Percentiles rank a stretch among this genome's conserved stretches.
Conservation (phyloP, 2,329 filamentous ascomycete genomes). For the Phyllosticta citribraziliensis region DNA sequence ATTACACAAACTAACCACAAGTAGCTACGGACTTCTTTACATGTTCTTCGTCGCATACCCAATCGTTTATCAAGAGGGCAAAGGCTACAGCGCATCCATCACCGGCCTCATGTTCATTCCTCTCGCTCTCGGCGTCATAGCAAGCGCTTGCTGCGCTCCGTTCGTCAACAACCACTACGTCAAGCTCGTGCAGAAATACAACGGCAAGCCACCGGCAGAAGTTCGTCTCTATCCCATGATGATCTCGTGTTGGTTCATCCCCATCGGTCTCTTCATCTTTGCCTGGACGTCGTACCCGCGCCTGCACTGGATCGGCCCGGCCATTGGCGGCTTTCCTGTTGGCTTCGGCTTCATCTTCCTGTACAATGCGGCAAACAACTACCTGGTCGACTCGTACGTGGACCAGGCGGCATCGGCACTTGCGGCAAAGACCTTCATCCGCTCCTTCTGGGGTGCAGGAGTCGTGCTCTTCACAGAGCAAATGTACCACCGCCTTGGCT, state of each 20-base stretch:
- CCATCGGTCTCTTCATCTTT: constrained; percentile 57
- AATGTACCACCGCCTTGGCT: constrained; percentile 56
- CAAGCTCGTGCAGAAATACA: constrained; percentile 49
- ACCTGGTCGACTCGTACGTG: constrained; percentile 54
- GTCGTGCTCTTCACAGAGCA: constrained; percentile 72
- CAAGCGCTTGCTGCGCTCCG: constrained; percentile 57
- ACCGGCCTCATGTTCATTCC: constrained; percentile 86
- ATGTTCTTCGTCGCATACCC: constrained; percentile 64
- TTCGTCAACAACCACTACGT: constrained; percentile 77
- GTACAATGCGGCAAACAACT: constrained; percentile 56
- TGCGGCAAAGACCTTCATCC: constrained; percentile 71
- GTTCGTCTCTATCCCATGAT: constrained; percentile 67
- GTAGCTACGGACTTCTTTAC: constrained; percentile 55
- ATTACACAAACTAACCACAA: neutral
- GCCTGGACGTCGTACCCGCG: constrained; percentile 58
- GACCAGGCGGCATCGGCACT: constrained; percentile 72
- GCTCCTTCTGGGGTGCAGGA: constrained; percentile 69
- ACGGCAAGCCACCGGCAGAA: constrained; percentile 68
- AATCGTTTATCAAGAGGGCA: constrained; percentile 65
- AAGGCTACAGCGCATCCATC: constrained; percentile 63
- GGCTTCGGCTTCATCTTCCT: constrained; percentile 78
- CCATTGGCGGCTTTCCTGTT: constrained; percentile 54
- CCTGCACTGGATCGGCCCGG: constrained; percentile 62
- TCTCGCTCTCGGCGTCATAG: constrained; percentile 63
- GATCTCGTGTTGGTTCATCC: constrained; percentile 48